Base-by-base conservation (phyloP, 2,329 filamentous ascomycete species). In the Phoma sp. region DNA sequence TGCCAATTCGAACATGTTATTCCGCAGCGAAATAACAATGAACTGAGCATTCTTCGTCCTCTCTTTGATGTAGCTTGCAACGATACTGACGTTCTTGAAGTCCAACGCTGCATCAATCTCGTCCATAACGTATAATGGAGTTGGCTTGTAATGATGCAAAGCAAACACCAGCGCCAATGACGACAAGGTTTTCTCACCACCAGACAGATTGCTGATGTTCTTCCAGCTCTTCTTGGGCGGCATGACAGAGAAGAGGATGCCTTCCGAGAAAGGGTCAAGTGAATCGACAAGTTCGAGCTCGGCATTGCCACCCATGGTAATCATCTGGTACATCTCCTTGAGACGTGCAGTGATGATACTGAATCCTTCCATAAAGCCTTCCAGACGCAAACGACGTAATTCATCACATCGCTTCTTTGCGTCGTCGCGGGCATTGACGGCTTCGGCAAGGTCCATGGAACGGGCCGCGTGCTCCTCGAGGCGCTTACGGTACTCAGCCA, bases 321-420 rank as follows among this genome's bases (percentile, higher is more conserved):
- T 99, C 93, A 99, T 97, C 74, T 99, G 95, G 78, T 99, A 99
- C 95, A 99, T 99, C 72, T 99, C 95, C 80, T 99, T 99, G 40
- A 99, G 82, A 0, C 93, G 89, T 23, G 97, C 82, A 1, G 93
- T 98, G 75, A 99, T 99, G 59, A 86, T 89, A 68, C 89, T 89
- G 79, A 99, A 98, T 35, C 96, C 95, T 72, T 96, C 91, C 93
- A 98, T 98, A 83, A 99, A 99, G 32, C 95, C 93, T 66, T 97
- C 93, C 7, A 98, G 82, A 27, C 95, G 90, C 44, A 96, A 82
- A 11, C 91, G 89, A 10, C 95, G 90, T 47, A 99, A 86, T 62
- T 97, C 92, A 68, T 98, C 93, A 65, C 93, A 92, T 7, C 92
- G 89, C 72, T 91, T 90, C 83, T 98, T 99, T 62, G 91, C 92